phyloP scores from a whole-genome alignment of 257 asterid genomes.

The Echium plantagineum region DNA sequence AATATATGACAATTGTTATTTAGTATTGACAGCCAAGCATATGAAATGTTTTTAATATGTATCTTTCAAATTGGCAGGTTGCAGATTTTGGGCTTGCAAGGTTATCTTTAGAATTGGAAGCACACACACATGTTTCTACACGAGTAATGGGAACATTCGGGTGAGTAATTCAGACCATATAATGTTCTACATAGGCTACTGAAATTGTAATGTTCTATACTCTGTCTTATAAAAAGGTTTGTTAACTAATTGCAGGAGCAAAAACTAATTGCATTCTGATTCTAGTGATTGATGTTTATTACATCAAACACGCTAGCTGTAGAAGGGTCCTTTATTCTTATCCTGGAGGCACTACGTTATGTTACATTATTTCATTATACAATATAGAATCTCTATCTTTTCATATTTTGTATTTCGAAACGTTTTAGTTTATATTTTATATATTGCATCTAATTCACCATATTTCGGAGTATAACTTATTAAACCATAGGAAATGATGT shows the following conservation, averaged over 20 bases:
- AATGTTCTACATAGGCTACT: too few species aligned
- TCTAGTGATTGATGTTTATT: too few species aligned
- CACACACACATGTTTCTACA: constrained; percentile 69
- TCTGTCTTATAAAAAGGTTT: too few species aligned
- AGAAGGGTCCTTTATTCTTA: too few species aligned
- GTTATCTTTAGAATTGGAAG: constrained; percentile 57
- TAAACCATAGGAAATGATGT: neutral
- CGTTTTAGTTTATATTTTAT: too few species aligned
- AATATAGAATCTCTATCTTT: neutral
- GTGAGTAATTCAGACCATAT: constrained; percentile 22
- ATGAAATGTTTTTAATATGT: neutral
- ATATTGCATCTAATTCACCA: neutral
- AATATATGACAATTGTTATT: neutral
- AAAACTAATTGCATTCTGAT: too few species aligned
- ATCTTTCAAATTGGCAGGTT: constrained; percentile 32
- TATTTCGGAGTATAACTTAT: neutral
- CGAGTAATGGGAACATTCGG: constrained; percentile 97
- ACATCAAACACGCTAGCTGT: too few species aligned
- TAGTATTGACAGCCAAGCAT: neutral
- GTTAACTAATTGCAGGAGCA: too few species aligned
- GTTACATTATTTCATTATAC: too few species aligned
- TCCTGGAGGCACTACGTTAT: too few species aligned
- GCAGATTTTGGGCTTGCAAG: constrained; percentile 93
- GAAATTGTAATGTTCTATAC: too few species aligned
- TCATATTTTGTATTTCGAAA: neutral